Evolutionary conservation across 1,284 basidiomycete species (phyloP), one percentile per base, ranked within the genome.

Genomic region (Taiwanofungus camphoratus): DNA sequence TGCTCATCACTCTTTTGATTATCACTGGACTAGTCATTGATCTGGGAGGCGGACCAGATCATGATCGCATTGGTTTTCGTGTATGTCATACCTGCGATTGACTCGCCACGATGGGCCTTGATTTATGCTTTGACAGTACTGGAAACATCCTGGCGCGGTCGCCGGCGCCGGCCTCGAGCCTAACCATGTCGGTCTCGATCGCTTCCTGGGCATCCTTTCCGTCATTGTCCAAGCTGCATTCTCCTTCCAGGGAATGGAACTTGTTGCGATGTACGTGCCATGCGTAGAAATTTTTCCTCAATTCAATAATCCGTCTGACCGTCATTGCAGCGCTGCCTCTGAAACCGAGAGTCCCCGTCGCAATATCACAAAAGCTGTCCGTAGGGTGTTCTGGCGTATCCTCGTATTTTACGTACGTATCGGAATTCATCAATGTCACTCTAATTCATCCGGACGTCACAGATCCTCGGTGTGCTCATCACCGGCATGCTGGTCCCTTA

Each of bases 221-320:
- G 79, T 82, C 19, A 62, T 90, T 37, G 77, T 88, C 18, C 85
- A 88, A 58, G 87, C 89, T 9, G 84, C 82, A 2, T 93, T 90
- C 71, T 88, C 86, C 2, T 87, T 84, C 71, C 79, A 87, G 57
- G 87, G 85, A 24, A 84, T 90, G 66, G 90, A 93, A 56, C 72
- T 92, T 47, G 82, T 92, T 39, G 84, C 84, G 5, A 78, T 88
- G 69, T 84, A 48, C 61, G 78, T 58, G 56, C 57, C 51, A 54
- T 36, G 2, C 37, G 7, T n/a, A 1, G 29, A 16, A 19, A 4
- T 16, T 21, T 9, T 5, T 26, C 55, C 4, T 3, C 6, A 12
- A 23, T 20, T 22, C 12, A 38, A 33, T 15, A 34, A 34, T 6
- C 3, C 13, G 24, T 23, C 22, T 19, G 53, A 15, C 5, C 9